A percentile compares a stretch with the other conserved stretches of the same genome.
Conservation (phyloP, 2,329 filamentous ascomycete species). For the Ophiostoma pallidulum region DNA sequence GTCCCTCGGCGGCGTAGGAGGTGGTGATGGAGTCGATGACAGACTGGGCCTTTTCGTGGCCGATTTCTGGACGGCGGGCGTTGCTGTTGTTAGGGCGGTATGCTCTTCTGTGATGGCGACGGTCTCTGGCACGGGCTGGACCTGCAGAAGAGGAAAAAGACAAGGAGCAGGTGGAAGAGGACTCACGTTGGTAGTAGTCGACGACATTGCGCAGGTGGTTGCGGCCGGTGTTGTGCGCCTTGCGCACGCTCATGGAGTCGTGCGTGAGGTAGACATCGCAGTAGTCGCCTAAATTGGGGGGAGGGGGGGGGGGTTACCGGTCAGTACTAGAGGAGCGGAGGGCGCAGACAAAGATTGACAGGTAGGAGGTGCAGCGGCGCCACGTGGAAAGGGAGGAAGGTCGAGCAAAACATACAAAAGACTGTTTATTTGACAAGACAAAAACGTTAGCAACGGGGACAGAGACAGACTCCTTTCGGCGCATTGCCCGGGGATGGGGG, state of each 20-base stretch:
- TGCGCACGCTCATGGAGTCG: conserved; percentile 99
- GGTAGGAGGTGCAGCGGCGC: too few species aligned
- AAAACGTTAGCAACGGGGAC: conserved; percentile 10
- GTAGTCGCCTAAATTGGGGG: conserved; percentile 82
- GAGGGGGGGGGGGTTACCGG: not conserved
- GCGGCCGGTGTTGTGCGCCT: conserved; percentile 92
- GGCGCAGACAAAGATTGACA: too few species aligned
- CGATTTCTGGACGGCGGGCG: conserved; percentile 60
- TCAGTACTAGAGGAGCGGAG: not conserved
- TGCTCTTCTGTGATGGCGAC: not conserved
- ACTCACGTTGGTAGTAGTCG: conserved; percentile 90
- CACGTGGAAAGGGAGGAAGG: conserved; percentile 34
- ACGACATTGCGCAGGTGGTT: conserved; percentile 97
- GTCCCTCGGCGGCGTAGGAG: conserved; percentile 85
- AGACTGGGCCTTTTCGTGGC: conserved; percentile 94
- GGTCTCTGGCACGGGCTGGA: too few species aligned
- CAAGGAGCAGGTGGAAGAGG: not conserved
- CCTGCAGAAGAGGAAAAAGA: too few species aligned
- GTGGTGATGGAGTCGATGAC: conserved; percentile 97
- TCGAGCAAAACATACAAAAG: conserved; percentile 16
- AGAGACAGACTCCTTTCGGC: too few species aligned
- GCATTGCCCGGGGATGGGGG: too few species aligned
- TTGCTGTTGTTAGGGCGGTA: not conserved
- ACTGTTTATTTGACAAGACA: conserved; percentile 14
- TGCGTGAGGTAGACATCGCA: conserved; percentile 99